phyloP scores from a whole-genome alignment of 2,329 filamentous ascomycete genomes.

The Aspergillus sergii region DNA sequence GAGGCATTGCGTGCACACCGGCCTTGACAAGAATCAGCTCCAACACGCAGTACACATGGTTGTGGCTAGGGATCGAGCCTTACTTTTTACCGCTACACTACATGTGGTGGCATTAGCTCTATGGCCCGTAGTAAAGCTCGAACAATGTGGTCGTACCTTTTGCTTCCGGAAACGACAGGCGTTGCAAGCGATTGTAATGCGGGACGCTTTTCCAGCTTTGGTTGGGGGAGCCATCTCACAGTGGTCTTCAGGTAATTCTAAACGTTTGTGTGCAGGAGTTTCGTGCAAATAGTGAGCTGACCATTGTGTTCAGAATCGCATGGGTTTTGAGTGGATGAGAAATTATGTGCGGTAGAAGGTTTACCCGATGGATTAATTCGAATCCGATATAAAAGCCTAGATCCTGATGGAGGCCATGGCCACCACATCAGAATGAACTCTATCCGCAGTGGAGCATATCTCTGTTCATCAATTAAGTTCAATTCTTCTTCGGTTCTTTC shows the following conservation, averaged over 20 bases:
- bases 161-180: slow-evolving; percentile 46
- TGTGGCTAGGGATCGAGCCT: slow-evolving; percentile 8
- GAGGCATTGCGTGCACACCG: slow-evolving; percentile 39
- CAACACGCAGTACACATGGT: no score
- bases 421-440: no score
- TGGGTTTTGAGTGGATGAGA: background rate
- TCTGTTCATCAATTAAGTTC: no score
- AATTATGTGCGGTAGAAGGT: background rate
- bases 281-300: no score
- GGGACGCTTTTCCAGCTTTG: slow-evolving; percentile 31
- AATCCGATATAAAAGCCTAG: no score
- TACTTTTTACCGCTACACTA: slow-evolving; percentile 46
- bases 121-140: background rate
- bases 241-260: background rate
- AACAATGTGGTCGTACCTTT: slow-evolving; percentile 33
- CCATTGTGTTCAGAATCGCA: background rate
- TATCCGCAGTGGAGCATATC: no score
- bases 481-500: no score
- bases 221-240: slow-evolving; percentile 8
- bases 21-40: slow-evolving; percentile 25
- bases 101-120: slow-evolving; percentile 1
- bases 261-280: background rate
- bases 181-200: slow-evolving; percentile 46
- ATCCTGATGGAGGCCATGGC: no score
- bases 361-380: background rate